A percentile compares a stretch with the other conserved stretches of the same genome.
Evolutionary conservation across 1,284 basidiomycete species (phyloP).

Genomic region (Paramarasmius palmivorus): DNA sequence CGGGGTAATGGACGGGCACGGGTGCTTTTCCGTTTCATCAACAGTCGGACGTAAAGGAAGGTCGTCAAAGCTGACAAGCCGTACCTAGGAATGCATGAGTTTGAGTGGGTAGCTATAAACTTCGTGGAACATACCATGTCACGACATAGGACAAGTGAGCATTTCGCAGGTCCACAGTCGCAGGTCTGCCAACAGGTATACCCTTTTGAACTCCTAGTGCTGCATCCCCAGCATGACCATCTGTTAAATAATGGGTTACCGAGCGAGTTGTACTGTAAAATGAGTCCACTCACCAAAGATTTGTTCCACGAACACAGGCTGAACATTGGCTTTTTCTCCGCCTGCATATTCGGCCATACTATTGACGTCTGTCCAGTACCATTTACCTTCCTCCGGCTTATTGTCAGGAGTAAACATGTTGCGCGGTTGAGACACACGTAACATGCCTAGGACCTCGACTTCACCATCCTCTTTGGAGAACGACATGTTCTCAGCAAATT

Average conservation of each 20-base stretch:
- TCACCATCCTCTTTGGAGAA: conserved; percentile 47
- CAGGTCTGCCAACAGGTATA: conserved; percentile 82
- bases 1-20: conserved; percentile 40
- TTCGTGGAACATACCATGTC: conserved; percentile 85
- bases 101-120: not conserved
- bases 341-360: conserved; percentile 84
- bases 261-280: conserved; percentile 11
- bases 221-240: conserved; percentile 78
- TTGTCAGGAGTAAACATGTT: conserved; percentile 92
- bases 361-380: conserved; percentile 91
- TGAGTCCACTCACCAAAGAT: conserved; percentile 67
- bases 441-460: conserved; percentile 74
- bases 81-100: conserved; percentile 50
- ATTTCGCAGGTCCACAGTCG: conserved; percentile 90
- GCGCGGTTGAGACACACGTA: conserved; percentile 66
- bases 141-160: conserved; percentile 94
- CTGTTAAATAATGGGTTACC: conserved; percentile 41
- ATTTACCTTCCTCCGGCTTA: conserved; percentile 75
- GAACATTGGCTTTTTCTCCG: conserved; percentile 66
- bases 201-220: conserved; percentile 68
- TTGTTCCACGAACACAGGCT: conserved; percentile 85
- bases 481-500: conserved; percentile 40
- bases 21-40: conserved; percentile 48
- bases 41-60: conserved; percentile 60
- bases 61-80: conserved; percentile 69